These are phyloP conservation scores for Leishmania martiniquensis DNA, from an alignment of 208 protist species.

Conservation along the genomic window DNA sequence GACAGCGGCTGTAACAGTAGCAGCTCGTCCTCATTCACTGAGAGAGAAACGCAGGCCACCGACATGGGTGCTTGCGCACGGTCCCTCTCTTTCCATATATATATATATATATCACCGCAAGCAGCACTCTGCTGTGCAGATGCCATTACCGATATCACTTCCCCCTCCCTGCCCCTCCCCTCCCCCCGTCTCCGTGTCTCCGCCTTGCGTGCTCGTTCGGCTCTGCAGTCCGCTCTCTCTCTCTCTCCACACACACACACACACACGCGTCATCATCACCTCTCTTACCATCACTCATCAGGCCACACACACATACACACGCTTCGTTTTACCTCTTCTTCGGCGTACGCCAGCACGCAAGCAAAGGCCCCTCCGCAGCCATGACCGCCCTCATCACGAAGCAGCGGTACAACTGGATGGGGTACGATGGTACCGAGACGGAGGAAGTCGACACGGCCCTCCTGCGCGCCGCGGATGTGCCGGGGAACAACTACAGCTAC, in stretches of 20 bases:
- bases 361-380: not conserved
- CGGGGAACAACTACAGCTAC: slow-evolving; percentile 63
- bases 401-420: slow-evolving; percentile 91
- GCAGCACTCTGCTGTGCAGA: not conserved
- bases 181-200: not conserved
- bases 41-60: not conserved
- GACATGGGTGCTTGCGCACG: not conserved
- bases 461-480: slow-evolving; percentile 33
- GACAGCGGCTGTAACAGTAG: not conserved
- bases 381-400: slow-evolving; percentile 57
- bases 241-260: not conserved
- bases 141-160: not conserved
- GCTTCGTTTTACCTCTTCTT: not conserved
- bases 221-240: not conserved
- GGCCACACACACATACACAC: not conserved
- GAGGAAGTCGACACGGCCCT: slow-evolving; percentile 47
- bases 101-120: not conserved
- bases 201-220: not conserved
- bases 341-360: too few species aligned
- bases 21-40: not conserved
- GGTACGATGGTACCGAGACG: slow-evolving; percentile 78
- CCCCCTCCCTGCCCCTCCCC: not conserved
- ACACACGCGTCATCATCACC: not conserved
- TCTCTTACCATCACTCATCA: not conserved
- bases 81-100: not conserved